Base-by-base conservation (phyloP, 2,329 filamentous ascomycete species). In the Meredithiella fracta region DNA sequence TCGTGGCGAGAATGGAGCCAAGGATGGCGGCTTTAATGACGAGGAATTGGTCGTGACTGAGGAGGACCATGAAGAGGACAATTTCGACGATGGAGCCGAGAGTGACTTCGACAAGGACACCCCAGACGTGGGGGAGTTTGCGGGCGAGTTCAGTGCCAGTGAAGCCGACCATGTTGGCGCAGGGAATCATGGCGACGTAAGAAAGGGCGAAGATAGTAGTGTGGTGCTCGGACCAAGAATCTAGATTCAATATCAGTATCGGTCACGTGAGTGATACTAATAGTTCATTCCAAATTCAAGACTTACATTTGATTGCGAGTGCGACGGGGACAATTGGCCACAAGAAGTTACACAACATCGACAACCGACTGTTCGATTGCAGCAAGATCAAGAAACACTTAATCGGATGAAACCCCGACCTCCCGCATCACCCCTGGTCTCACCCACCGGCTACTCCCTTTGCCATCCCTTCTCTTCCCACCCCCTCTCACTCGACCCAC, bases 1-100 rank as follows among this genome's bases (percentile, higher is more conserved):
- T 77, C 31, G 88, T 94, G 11, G 88, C 86, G 34, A 94, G 67
- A 47, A 94, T 85, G 0, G 86, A 91, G 37, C 88, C 87, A 0
- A 94, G 70, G 56, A 94, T 90, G 25, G 88, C 87, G 54, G 86
- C 86, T 64, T 87, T 80, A 62, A 94, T 86, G 62, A 92, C 85
- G n/a, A 76, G 73, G 59, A 83, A 81, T 66, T 72, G 67, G 53
- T 72, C 61, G 1, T 71, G 67, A 9, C 66, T 66, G 3, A 92
- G 73, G 47, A 94, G 70, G 1, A 90, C 77, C 72, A 91, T 83
- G 68, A 94, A 92, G 29, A 94, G 70, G 50, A 94, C 78, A 57
- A 94, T 83, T 65, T 94, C 87, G 54, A 92, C 86, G 8, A 89
- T 69, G 0, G 85, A 86, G 1, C 84, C 85, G 8, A 59, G 53